phyloP scores from a whole-genome alignment of 2,329 filamentous ascomycete genomes.

The Hirsutella rhossiliensis region DNA sequence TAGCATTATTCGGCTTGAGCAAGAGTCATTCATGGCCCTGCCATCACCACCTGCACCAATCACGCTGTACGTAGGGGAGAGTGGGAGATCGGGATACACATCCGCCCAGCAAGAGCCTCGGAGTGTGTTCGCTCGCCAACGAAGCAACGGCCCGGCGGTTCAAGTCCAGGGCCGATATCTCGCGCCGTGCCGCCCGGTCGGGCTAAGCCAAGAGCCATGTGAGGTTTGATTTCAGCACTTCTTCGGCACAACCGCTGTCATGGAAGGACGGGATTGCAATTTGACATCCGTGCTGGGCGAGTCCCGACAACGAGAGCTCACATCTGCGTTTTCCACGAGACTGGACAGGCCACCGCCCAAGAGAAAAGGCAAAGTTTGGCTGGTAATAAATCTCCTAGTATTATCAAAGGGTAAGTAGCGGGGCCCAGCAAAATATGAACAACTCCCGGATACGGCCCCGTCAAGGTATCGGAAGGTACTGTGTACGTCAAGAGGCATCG shows the following conservation, averaged over 20 bases:
- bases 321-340: not conserved
- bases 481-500: not conserved
- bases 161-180: not conserved
- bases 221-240: slow-evolving; percentile 75
- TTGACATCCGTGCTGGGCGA: slow-evolving; percentile 91
- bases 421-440: not conserved
- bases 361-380: not conserved
- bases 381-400: not conserved
- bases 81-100: no score
- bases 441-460: not conserved
- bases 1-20: no score
- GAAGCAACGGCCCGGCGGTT: slow-evolving; percentile 2
- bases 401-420: not conserved
- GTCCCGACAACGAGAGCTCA: not conserved
- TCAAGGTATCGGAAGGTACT: not conserved
- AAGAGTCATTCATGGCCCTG: no score
- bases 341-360: not conserved
- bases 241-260: slow-evolving; percentile 98
- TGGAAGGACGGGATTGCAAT: slow-evolving; percentile 80
- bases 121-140: slow-evolving; percentile 17
- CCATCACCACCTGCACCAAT: no score
- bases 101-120: not conserved
- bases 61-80: no score
- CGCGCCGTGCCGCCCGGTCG: slow-evolving; percentile 1
- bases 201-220: slow-evolving; percentile 17